Evolutionary conservation across 192 early-diverging fungal species (phyloP), one percentile per base, ranked within the genome.

Genomic region (Coemansia sp.): DNA sequence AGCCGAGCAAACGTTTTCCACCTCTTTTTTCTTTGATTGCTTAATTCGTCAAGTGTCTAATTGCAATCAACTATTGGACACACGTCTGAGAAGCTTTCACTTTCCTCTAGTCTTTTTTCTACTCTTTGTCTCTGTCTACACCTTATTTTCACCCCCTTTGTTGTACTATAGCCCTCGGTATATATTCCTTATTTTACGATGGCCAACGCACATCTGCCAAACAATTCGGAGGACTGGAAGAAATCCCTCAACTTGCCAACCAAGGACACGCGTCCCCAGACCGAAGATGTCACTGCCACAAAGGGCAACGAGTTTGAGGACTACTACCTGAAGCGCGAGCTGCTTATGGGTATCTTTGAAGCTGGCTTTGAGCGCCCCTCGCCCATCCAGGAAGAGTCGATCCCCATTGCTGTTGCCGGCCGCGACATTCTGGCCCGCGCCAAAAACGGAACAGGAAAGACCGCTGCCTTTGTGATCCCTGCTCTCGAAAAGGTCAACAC

Each of bases 261-360:
- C 66, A 91, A 88, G 77, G 94, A 98, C 75, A 74, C 60, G 46
- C 84, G 96, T 29, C 92, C 91, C n/a, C 87, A 99, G 75, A 99
- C 94, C 39, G 88, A 90, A 75, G 95, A 98, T 77, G 95, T 98
- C 37, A 92, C 90, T 18, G 85, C 83, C 17, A 99, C 97, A 47
- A 98, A 99, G 78, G 97, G 97, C 46, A 98, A 98, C 72, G 93
- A 96, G 60, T 99, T 99, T 69, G 94, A 98, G 71, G 97, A 99
- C 74, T 99, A 95, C 71, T 95, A 90, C 74, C 79, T 99, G 37
- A 96, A 94, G 72, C 85, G 94, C 35, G 92, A 95, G 65, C 80
- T 99, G 41, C 75, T 95, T 38, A 99, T 99, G 96, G 96, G 94
- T 22, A 94, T 99, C 61, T 97, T 95, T 63, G 95, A 98, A 77